Evolutionary conservation across 1,284 basidiomycete species (phyloP).

Genomic region (Rugosomyces carneus): DNA sequence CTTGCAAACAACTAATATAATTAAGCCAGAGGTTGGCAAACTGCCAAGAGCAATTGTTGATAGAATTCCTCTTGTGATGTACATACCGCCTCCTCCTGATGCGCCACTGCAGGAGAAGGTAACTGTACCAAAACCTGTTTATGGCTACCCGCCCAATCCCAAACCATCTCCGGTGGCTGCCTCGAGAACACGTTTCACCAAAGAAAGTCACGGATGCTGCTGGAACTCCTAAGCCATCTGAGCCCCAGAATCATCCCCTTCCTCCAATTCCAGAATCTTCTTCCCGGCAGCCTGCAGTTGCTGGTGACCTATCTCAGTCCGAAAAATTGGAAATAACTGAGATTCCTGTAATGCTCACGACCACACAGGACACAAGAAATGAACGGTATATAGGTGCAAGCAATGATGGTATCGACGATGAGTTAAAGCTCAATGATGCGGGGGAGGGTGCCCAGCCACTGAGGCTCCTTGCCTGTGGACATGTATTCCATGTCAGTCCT

Average conservation of each 20-base stretch:
- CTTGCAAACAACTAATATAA: constrained; percentile 59
- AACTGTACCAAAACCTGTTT: constrained; percentile 36
- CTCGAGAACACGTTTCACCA: constrained; percentile 49
- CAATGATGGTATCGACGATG: constrained; percentile 17
- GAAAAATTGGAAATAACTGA: constrained; percentile 17
- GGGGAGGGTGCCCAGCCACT: constrained; percentile 71
- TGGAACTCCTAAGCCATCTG: constrained; percentile 10
- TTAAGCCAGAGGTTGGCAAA: constrained; percentile 72
- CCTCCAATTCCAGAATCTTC: too few species aligned
- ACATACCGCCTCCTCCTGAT: constrained; percentile 72
- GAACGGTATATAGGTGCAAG: constrained; percentile 7
- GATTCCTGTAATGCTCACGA: constrained; percentile 24
- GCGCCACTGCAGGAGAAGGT: constrained; percentile 30
- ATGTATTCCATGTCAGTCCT: constrained; percentile 73
- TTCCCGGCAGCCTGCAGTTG: too few species aligned
- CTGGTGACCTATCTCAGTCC: constrained; percentile 2
- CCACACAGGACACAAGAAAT: constrained; percentile 30
- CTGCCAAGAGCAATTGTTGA: constrained; percentile 64
- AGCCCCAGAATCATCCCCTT: neutral
- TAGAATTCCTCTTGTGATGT: constrained; percentile 72
- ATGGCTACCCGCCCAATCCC: constrained; percentile 54
- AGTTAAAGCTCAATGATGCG: constrained; percentile 55
- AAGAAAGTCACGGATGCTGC: constrained; percentile 30
- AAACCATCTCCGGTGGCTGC: constrained; percentile 16
- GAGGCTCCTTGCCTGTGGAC: constrained; percentile 65